Conservation (phyloP, 2,329 filamentous ascomycete genomes). For the Metarhizium guizhouense region DNA sequence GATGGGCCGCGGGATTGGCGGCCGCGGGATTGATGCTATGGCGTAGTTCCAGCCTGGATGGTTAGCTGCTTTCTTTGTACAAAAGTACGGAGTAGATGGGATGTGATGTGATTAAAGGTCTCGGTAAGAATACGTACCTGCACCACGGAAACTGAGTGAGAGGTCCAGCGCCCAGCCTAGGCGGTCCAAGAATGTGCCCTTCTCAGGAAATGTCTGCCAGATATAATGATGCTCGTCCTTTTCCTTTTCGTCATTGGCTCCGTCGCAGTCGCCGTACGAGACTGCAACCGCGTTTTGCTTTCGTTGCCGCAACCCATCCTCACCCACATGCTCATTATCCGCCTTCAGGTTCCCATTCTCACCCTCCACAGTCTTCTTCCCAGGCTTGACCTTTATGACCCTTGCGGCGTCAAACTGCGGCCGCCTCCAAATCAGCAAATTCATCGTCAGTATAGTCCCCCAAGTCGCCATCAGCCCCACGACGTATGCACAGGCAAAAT, state of each 20-base stretch:
- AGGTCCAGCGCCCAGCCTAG: conserved; percentile 49
- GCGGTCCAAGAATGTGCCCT: conserved; percentile 37
- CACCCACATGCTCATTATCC: not conserved
- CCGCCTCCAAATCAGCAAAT: conserved; percentile 42
- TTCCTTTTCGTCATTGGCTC: conserved; percentile 2
- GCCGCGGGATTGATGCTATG: conserved; percentile 40
- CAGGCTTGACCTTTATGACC: conserved; percentile 24
- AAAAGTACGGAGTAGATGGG: too few relatives aligned
- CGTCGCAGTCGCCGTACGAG: not conserved
- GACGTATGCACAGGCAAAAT: conserved; percentile 41
- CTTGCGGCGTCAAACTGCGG: conserved; percentile 50
- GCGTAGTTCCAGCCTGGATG: conserved; percentile 48
- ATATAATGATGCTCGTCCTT: conserved; percentile 36
- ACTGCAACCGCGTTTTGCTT: conserved; percentile 2
- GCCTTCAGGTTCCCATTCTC: conserved; percentile 1
- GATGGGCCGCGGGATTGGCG: conserved; percentile 26
- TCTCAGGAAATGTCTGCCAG: conserved; percentile 51
- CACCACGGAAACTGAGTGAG: conserved; percentile 43
- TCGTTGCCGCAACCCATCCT: conserved; percentile 11
- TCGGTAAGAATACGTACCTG: conserved; percentile 30
- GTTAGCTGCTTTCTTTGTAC: not conserved
- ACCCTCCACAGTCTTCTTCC: not conserved
- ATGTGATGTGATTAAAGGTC: not conserved
- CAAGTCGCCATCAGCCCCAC: conserved; percentile 41
- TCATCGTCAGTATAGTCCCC: conserved; percentile 39